Conservation (phyloP, 2,329 filamentous ascomycete species). For the Aureobasidium leucospermi region DNA sequence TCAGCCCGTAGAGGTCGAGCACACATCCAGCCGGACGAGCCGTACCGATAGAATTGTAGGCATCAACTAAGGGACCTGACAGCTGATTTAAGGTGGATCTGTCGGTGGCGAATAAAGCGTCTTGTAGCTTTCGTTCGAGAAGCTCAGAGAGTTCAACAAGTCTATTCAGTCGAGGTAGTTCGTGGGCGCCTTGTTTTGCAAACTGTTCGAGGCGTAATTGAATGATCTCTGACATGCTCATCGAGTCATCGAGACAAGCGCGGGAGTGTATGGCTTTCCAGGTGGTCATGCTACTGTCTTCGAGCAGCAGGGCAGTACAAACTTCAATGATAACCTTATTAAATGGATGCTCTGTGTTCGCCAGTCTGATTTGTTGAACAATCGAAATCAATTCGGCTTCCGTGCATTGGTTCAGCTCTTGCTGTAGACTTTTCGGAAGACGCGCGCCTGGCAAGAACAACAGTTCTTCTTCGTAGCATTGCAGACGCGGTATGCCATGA, state of each 20-base stretch:
- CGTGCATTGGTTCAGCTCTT: constrained; percentile 14
- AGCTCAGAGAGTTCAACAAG: constrained; percentile 13
- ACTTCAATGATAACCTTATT: constrained; percentile 11
- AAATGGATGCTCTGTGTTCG: constrained; percentile 7
- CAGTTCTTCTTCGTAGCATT: constrained; percentile 15
- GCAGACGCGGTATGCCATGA: constrained; percentile 14
- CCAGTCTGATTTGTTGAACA: constrained; percentile 14
- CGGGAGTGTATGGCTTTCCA: constrained; percentile 15
- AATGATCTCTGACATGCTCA: constrained; percentile 6
- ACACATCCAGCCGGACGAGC: not conserved
- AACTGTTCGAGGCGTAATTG: constrained; percentile 12
- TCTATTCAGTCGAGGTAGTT: constrained; percentile 14
- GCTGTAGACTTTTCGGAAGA: constrained; percentile 15
- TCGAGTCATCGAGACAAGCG: constrained; percentile 15
- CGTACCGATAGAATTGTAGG: constrained; percentile 1
- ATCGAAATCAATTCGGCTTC: constrained; percentile 16
- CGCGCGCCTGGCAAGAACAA: constrained; percentile 10
- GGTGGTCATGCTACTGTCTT: constrained; percentile 9
- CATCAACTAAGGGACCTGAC: constrained; percentile 11
- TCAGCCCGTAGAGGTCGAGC: constrained; percentile 49
- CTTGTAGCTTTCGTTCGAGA: constrained; percentile 13
- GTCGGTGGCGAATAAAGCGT: constrained; percentile 30
- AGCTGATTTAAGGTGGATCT: constrained; percentile 16
- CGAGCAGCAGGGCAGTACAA: constrained; percentile 6
- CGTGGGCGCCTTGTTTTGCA: constrained; percentile 11